Evolutionary conservation across 1,284 basidiomycete genomes (phyloP), one percentile per base, ranked within the genome.

Genomic region (Exsudoporus floridanus): DNA sequence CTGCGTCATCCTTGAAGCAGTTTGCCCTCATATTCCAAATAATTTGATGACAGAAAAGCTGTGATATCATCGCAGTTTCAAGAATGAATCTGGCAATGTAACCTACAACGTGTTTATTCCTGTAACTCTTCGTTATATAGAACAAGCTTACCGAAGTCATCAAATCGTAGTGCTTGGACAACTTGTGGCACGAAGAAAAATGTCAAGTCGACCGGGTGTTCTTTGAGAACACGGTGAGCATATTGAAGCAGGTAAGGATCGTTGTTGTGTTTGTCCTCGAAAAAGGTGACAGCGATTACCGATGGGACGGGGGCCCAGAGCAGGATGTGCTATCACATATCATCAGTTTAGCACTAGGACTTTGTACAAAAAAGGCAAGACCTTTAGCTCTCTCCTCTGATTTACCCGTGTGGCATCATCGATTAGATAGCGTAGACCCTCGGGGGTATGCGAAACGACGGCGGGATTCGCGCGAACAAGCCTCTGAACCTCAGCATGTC

Each of bases 1-100:
- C 89, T 12, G 79, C 77, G 63, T 99, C 97, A 64, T 96, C 97
- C 63, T 90, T 93, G 72, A 88, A 98, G 57, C 88, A 93, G 69
- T 99, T 99, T 5, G 97, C 97, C 67, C 97, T 97, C 97, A 99
- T 99, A 71, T 99, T 99, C 97, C 97, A 99, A 59, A 99, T 94
- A 58, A 99, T 99, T 75, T 99, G 97, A 71, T 99, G 97, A 67
- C 97, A 99, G 78, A 99, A 99, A 10, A 95, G 74, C 71, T 98
- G 96, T 5, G 95, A 98, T 57, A 99, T 94, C 73, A 94, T 96
- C 12, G 95, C 91, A 0, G 96, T 98, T 74, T 98, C 94, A 61
- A 95, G 95, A 65, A 99, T 94, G 77, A 98, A 99, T 27, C 89
- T 84, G 58, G 90, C 86, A 27, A 99, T 94, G 71, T 99, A 99